Evolutionary conservation across 495 filamentous ascomycete species (phyloP).

Genomic region (Penicillium lagena): DNA sequence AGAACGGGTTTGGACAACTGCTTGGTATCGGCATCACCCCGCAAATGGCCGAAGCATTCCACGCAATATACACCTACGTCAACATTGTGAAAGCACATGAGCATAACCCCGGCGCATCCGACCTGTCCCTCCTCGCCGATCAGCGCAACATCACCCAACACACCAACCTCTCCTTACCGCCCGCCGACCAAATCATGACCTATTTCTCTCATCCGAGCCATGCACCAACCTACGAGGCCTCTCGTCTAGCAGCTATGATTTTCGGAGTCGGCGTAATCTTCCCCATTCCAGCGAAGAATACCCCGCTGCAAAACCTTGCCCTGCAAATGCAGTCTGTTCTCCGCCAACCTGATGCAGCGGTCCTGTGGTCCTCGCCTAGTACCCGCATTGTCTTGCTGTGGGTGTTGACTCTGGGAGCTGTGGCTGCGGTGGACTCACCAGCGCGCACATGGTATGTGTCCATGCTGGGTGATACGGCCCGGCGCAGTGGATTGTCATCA

Average conservation of each 20-base stretch:
- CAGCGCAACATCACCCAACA: conserved; percentile 33
- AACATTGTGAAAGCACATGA: conserved; percentile 16
- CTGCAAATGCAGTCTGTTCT: conserved; percentile 16
- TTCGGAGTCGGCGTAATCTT: conserved; percentile 34
- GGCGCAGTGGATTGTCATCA: conserved; percentile 9
- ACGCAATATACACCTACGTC: conserved; percentile 24
- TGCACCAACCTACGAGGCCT: conserved; percentile 29
- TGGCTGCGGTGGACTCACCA: conserved; percentile 19
- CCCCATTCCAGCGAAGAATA: conserved; percentile 31
- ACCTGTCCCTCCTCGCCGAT: conserved; percentile 25
- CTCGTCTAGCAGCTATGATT: conserved; percentile 26
- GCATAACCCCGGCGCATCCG: background rate
- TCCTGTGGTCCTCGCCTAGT: conserved; percentile 16
- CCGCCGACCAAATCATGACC: conserved; percentile 12
- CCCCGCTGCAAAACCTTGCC: conserved; percentile 22
- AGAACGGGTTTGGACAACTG: conserved; percentile 19
- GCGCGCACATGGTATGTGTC: conserved; percentile 28
- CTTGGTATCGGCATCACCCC: conserved; percentile 24
- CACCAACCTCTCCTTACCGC: conserved; percentile 21
- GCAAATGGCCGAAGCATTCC: conserved; percentile 25
- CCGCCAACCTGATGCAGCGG: conserved; percentile 1
- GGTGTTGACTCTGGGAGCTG: conserved; percentile 31
- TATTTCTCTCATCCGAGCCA: conserved; percentile 10
- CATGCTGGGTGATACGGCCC: conserved; percentile 11
- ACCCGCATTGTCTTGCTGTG: conserved; percentile 23